Base-by-base conservation (phyloP, 2,329 filamentous ascomycete genomes). In the Xylaria sp. region DNA sequence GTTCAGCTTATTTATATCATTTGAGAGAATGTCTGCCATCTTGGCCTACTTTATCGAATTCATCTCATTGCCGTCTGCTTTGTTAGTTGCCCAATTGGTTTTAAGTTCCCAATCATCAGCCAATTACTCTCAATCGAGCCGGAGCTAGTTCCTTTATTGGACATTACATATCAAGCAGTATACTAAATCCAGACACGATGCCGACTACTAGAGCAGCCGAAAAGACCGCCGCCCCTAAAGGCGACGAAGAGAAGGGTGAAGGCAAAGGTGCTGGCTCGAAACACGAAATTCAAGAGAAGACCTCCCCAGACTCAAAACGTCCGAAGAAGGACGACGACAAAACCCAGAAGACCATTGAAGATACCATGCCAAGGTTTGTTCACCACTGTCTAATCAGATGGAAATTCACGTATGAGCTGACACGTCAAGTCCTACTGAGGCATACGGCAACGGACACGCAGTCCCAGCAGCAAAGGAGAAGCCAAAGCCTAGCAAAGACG, bases 261-360 rank as follows among this genome's bases (percentile, higher is more conserved):
- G 39, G 69, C 9, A 55, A 68, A n/a, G 67, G 58, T 4, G 69
- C 76, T 1, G 78, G 80, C 9, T 75, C 76, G 13, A 82, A 82
- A 72, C 80, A 79, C 60, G 75, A 79, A 65, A 74, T 78, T 1
- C 73, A 75, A 48, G 67, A 68, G 18, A 73, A 76, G 53, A 69
- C 73, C 5, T 78, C 81, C 0, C 78, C 81, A 28, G 71, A 80
- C 52, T 71, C 80, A 13, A 83, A 85, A 73, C 80, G 81, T 28
- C 76, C 77, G n/a, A 79, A 78, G 64, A 77, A 74, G 60, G 71
- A 70, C 10, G 68, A 74, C 13, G 68, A 67, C 15, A 81, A 80
- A 70, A 81, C 83, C 67, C 86, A 88, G 73, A 82, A 82, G 71
- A 86, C 84, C 0, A 80, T 87, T 39, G 86, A 88, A 67, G 84